Percentiles rank a stretch among this genome's conserved stretches.
These are phyloP conservation scores for Phanerochaete carnosa DNA, from an alignment of 768 basidiomycete species.

Conservation along the genomic window DNA sequence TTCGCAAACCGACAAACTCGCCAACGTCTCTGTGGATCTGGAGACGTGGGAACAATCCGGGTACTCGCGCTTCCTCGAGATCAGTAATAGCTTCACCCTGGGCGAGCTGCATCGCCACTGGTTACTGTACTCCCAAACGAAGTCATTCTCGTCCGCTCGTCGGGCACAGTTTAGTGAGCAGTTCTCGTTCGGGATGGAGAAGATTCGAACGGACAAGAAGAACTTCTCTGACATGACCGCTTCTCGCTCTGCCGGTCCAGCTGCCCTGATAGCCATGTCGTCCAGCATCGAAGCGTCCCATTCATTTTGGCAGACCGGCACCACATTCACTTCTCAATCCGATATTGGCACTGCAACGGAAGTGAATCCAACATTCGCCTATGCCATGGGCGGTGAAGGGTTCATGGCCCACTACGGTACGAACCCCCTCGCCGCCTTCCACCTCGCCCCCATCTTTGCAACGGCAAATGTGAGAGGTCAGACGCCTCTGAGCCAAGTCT, in stretches of 20 bases:
- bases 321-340: slow-evolving; percentile 25
- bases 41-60: slow-evolving; percentile 36
- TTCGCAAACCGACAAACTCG: slow-evolving; percentile 37
- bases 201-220: neutral
- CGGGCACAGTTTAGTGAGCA: neutral
- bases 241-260: slow-evolving; percentile 36
- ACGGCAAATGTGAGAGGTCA: neutral
- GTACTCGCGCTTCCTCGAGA: slow-evolving; percentile 35
- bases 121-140: slow-evolving; percentile 20
- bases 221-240: neutral
- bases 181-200: neutral
- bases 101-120: slow-evolving; percentile 38
- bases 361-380: slow-evolving; percentile 46
- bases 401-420: slow-evolving; percentile 44
- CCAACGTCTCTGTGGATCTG: slow-evolving; percentile 29
- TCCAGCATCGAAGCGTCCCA: slow-evolving; percentile 21
- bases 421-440: slow-evolving; percentile 40
- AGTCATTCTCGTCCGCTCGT: neutral
- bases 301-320: slow-evolving; percentile 40
- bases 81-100: slow-evolving; percentile 38
- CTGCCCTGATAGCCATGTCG: slow-evolving; percentile 17
- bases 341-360: slow-evolving; percentile 21
- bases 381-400: slow-evolving; percentile 33
- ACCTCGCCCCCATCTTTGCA: slow-evolving; percentile 29
- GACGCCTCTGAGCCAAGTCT: slow-evolving; percentile 1